Evolutionary conservation across 164 flowering plant species (phyloP).

Genomic region (Echeveria elegans): DNA sequence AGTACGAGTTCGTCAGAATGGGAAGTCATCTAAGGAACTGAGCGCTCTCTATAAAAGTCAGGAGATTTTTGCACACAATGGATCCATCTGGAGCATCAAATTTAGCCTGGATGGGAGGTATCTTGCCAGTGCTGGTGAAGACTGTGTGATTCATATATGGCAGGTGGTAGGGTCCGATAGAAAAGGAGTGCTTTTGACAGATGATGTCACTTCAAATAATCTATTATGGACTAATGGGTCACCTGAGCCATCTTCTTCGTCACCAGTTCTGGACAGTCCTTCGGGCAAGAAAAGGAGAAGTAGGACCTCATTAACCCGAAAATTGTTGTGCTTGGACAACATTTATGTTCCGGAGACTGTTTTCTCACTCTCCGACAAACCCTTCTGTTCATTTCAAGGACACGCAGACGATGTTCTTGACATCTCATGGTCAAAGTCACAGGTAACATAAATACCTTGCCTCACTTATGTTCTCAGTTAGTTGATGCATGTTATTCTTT

Average conservation of each 20-base stretch:
- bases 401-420: constrained; percentile 91
- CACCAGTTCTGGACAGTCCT: constrained; percentile 35
- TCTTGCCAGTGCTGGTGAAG: constrained; percentile 99
- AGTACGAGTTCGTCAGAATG: constrained; percentile 74
- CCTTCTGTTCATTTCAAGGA: constrained; percentile 79
- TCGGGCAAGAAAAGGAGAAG: constrained; percentile 71
- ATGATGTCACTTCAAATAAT: constrained; percentile 50
- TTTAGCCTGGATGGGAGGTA: constrained; percentile 87
- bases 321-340: constrained; percentile 65
- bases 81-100: constrained; percentile 93
- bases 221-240: constrained; percentile 52
- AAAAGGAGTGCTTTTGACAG: constrained; percentile 60
- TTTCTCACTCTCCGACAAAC: constrained; percentile 83
- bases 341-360: constrained; percentile 66
- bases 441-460: too few species aligned
- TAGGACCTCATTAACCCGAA: constrained; percentile 57
- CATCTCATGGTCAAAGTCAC: constrained; percentile 95
- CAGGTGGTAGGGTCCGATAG: constrained; percentile 75
- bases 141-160: constrained; percentile 88
- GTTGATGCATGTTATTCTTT: background rate
- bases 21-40: constrained; percentile 77
- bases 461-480: background rate
- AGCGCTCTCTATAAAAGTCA: constrained; percentile 55
- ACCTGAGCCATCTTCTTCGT: constrained; percentile 53
- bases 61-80: constrained; percentile 78